Evolutionary conservation across 2,329 filamentous ascomycete genomes (phyloP), one percentile per base, ranked within the genome.

Genomic region (Aureobasidium sp.): DNA sequence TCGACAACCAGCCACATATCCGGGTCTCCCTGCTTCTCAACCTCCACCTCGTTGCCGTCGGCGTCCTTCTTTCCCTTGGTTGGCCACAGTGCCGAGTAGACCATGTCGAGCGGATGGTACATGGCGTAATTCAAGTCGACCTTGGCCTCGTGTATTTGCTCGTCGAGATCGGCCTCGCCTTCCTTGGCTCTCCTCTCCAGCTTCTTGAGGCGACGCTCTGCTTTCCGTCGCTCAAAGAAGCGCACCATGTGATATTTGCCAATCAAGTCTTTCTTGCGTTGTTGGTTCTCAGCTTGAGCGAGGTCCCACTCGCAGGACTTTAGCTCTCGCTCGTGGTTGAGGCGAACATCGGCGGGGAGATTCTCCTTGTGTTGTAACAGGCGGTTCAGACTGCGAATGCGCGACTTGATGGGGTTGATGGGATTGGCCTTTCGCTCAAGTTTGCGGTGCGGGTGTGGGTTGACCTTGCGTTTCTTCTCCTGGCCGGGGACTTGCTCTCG

Each of bases 171-270:
- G 25, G 60, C 60, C 10, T 80, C 77, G 42, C 55, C 55, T 1
- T 77, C 71, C 19, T 79, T 74, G 40, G 88, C 74, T 64, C 81
- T 80, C 67, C 82, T 84, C 67, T 78, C 77, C 55, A 88, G 74
- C 67, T 85, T 81, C 69, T 86, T 90, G 49, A 82, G 76, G 35
- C 83, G 76, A 57, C 86, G 78, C 46, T 79, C 79, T 19, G 86
- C 86, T 72, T 89, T 90, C 72, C 88, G 84, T 47, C 85, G 81
- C 66, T 90, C 89, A 73, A 93, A 93, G 71, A 94, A 94, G 29
- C 89, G 79, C 54, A 93, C 84, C 82, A 90, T 92, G 71, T 93
- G 89, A 67, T 91, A 94, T 71, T 86, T 88, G 54, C 79, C 79
- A 64, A 92, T 90, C 82, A 92, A 89, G 62, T 84, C 79, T 66